A percentile compares a stretch with the other conserved stretches of the same genome.
Conservation (phyloP, 345 rosid genomes). For the Trapa incisa region DNA sequence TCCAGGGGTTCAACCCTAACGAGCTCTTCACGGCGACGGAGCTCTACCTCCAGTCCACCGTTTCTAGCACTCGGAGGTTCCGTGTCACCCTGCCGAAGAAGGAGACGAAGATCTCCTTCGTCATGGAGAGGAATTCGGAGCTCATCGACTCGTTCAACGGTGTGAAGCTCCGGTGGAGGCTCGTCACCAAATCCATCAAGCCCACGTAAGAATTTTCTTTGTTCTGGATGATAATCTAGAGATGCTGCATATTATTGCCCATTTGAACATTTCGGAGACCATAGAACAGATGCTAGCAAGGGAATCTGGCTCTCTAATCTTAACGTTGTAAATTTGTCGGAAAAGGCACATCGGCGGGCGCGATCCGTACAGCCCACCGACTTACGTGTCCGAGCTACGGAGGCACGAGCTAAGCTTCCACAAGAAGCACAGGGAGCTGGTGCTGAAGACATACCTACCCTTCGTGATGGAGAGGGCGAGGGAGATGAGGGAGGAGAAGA, state of each 20-base stretch:
- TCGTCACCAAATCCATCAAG: conserved; percentile 14
- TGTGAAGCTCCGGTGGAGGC: conserved; percentile 36
- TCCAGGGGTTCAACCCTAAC: conserved; percentile 22
- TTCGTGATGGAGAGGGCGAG: conserved; percentile 30
- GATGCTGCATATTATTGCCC: too few species aligned
- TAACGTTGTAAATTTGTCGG: not conserved
- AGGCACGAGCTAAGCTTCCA: conserved; percentile 40
- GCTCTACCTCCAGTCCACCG: conserved; percentile 27
- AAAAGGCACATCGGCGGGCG: not conserved
- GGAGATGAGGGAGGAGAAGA: conserved; percentile 26
- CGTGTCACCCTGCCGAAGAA: conserved; percentile 41
- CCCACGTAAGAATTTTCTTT: conserved; percentile 14
- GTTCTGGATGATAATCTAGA: too few species aligned
- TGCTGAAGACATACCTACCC: conserved; percentile 36
- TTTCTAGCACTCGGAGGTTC: conserved; percentile 22
- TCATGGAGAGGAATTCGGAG: conserved; percentile 42
- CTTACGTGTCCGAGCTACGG: conserved; percentile 21
- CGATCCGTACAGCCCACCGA: conserved; percentile 13
- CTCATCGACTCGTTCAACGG: conserved; percentile 38
- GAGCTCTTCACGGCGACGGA: conserved; percentile 21
- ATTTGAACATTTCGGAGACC: too few species aligned
- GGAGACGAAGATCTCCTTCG: conserved; percentile 30
- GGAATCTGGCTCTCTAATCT: not conserved
- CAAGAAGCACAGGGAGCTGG: conserved; percentile 40
- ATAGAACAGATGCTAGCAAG: too few species aligned